Evolutionary conservation across 1,284 basidiomycete genomes (phyloP).

Genomic region (Trametes pubescens): DNA sequence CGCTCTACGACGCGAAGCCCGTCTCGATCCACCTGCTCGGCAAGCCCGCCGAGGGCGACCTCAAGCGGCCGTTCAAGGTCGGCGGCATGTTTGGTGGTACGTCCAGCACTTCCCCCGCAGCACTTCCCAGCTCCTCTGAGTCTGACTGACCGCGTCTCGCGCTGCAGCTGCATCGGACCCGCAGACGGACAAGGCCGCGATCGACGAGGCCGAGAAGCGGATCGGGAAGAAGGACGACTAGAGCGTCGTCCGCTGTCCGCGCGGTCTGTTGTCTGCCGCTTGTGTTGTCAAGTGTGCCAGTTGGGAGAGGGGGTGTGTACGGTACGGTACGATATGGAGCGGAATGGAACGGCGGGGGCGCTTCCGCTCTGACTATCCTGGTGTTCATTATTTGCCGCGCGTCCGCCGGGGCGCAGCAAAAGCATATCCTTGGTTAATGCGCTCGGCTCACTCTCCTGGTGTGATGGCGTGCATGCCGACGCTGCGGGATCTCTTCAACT

Average conservation of each 20-base stretch:
- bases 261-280: neutral
- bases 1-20: conserved; percentile 84
- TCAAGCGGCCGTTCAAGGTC: conserved; percentile 93
- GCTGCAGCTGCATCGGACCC: conserved; percentile 56
- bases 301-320: conserved; percentile 5
- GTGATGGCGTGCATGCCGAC: neutral
- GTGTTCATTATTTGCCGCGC: conserved; percentile 16
- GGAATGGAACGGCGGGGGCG: conserved; percentile 1
- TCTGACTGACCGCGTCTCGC: too few species aligned
- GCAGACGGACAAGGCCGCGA: conserved; percentile 85
- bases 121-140: conserved; percentile 6
- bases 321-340: conserved; percentile 23
- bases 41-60: conserved; percentile 82
- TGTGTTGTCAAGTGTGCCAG: neutral
- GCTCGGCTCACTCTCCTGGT: neutral
- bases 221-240: conserved; percentile 82
- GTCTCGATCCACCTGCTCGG: conserved; percentile 83
- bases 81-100: conserved; percentile 70
- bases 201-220: conserved; percentile 89
- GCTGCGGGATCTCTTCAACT: too few species aligned
- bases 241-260: conserved; percentile 3
- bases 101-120: conserved; percentile 46
- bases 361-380: neutral
- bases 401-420: conserved; percentile 12
- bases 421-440: conserved; percentile 22